A percentile compares a stretch with the other conserved stretches of the same genome.
phyloP scores from a whole-genome alignment of 2,329 filamentous ascomycete genomes.

The Talaromyces sp. region DNA sequence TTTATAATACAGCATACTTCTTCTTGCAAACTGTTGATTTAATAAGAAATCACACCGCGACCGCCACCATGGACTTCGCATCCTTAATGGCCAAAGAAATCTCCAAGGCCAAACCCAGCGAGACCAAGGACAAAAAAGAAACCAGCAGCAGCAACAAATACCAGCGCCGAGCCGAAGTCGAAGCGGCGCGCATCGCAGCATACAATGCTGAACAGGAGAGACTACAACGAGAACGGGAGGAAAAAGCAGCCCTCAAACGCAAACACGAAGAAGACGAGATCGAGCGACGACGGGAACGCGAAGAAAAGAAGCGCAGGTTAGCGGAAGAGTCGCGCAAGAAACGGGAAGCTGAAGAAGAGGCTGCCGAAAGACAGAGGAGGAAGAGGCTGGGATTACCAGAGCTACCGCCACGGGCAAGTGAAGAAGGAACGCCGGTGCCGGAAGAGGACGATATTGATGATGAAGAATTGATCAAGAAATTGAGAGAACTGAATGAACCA shows the following conservation, averaged over 20 bases:
- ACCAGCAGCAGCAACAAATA: conserved; percentile 63
- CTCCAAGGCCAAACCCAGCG: conserved; percentile 66
- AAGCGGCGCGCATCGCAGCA: conserved; percentile 73
- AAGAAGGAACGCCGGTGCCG: conserved; percentile 30
- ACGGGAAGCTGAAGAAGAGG: conserved; percentile 69
- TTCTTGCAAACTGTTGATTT: background rate
- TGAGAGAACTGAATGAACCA: conserved; percentile 72
- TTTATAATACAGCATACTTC: background rate
- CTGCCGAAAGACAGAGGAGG: conserved; percentile 68
- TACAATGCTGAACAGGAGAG: conserved; percentile 80
- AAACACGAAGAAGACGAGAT: conserved; percentile 84
- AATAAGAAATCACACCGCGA: background rate
- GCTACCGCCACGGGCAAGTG: conserved; percentile 45
- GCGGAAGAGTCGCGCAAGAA: conserved; percentile 73
- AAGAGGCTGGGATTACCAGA: conserved; percentile 80
- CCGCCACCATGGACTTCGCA: conserved; percentile 81
- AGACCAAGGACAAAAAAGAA: conserved; percentile 22
- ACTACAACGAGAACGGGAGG: conserved; percentile 67
- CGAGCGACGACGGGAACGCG: conserved; percentile 63
- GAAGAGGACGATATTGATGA: conserved; percentile 64
- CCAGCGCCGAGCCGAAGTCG: conserved; percentile 77
- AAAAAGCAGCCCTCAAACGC: conserved; percentile 72
- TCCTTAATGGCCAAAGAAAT: conserved; percentile 91
- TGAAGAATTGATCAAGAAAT: conserved; percentile 63
- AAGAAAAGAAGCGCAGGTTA: conserved; percentile 76